Conservation (phyloP, 129 eudicot genomes). For the Lactuca sativa region DNA sequence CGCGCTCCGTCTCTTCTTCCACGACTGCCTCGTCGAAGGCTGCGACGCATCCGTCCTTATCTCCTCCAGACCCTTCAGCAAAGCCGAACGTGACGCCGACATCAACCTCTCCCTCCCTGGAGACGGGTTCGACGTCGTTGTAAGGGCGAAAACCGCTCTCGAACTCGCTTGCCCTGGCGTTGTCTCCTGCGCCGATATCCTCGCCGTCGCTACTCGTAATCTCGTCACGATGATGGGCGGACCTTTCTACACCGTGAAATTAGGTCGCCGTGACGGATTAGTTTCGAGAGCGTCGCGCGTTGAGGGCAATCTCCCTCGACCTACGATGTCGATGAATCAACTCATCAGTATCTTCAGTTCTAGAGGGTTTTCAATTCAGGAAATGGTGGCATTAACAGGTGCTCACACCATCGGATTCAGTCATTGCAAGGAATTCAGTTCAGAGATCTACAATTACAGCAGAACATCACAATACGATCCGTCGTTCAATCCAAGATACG, state of each 20-base stretch:
- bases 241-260: conserved; percentile 54
- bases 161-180: conserved; percentile 84
- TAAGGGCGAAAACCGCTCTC: conserved; percentile 83
- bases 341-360: conserved; percentile 45
- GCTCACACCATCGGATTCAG: conserved; percentile 85
- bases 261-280: conserved; percentile 58
- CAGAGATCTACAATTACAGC: conserved; percentile 62
- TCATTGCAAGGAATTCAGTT: conserved; percentile 71
- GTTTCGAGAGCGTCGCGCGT: conserved; percentile 45
- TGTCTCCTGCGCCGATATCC: conserved; percentile 85
- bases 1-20: conserved; percentile 86
- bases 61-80: conserved; percentile 69
- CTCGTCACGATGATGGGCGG: conserved; percentile 73
- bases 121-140: conserved; percentile 80
- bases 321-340: conserved; percentile 53
- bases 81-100: conserved; percentile 91
- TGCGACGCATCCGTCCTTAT: conserved; percentile 80
- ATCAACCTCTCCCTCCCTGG: conserved; percentile 94
- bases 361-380: conserved; percentile 56
- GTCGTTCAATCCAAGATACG: conserved; percentile 50
- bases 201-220: conserved; percentile 67
- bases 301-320: conserved; percentile 52
- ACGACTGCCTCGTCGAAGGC: conserved; percentile 76
- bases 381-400: conserved; percentile 78
- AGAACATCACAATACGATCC: conserved; percentile 41